phyloP scores from a whole-genome alignment of 176 grass and related monocot species.

The Carex scoparia region DNA sequence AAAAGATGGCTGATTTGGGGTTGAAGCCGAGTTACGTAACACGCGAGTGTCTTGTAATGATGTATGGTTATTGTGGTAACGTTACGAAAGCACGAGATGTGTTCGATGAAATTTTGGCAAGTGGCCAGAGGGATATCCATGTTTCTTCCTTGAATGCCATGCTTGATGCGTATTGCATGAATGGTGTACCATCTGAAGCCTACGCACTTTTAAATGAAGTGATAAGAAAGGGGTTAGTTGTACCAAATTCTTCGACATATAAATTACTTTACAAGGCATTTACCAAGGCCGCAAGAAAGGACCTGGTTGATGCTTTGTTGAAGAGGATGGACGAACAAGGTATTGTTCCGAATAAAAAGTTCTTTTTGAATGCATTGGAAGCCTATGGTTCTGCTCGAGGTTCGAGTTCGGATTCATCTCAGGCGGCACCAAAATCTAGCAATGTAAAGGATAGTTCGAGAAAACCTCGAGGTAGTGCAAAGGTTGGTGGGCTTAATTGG shows the following conservation, averaged over 20 bases:
- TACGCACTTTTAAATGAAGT: slow-evolving; percentile 53
- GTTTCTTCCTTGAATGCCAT: slow-evolving; percentile 70
- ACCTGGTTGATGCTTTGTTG: slow-evolving; percentile 68
- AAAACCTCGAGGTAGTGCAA: slow-evolving; percentile 11
- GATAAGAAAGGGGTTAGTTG: slow-evolving; percentile 39
- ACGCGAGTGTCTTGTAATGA: slow-evolving; percentile 71
- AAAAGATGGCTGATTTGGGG: slow-evolving; percentile 75
- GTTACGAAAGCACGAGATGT: slow-evolving; percentile 58
- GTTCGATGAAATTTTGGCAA: slow-evolving; percentile 62
- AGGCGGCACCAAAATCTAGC: slow-evolving; percentile 22
- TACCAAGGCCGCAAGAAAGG: slow-evolving; percentile 54
- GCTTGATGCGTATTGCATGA: slow-evolving; percentile 89
- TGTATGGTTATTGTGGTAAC: slow-evolving; percentile 63
- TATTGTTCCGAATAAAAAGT: slow-evolving; percentile 83
- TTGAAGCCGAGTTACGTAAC: slow-evolving; percentile 81
- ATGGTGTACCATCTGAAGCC: slow-evolving; percentile 68
- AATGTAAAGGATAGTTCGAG: slow-evolving; percentile 29
- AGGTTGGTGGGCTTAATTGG: slow-evolving; percentile 8
- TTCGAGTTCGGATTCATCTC: neutral
- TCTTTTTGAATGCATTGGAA: slow-evolving; percentile 85
- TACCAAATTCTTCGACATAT: slow-evolving; percentile 65
- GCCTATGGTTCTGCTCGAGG: slow-evolving; percentile 42
- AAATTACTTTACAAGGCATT: slow-evolving; percentile 93
- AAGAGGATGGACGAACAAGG: slow-evolving; percentile 66
- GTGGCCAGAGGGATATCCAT: slow-evolving; percentile 40